Evolutionary conservation across 1,139 yeast genomes (phyloP).

Genomic region (Arxiozyma telluris): DNA sequence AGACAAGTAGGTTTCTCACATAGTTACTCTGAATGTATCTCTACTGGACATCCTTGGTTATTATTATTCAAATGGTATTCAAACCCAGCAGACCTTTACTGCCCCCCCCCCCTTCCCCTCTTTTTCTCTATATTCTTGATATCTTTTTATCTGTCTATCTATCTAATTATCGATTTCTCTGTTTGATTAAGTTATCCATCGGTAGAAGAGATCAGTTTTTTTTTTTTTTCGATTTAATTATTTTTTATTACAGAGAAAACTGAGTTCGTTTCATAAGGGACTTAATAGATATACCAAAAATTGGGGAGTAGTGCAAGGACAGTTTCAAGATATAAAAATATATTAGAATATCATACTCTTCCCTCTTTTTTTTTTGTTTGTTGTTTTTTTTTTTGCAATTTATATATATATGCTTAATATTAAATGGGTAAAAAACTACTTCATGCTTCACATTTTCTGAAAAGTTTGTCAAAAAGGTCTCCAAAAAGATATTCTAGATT

Average conservation of each 20-base stretch:
- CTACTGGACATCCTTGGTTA: neutral
- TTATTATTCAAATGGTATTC: no score
- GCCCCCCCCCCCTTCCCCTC: no score
- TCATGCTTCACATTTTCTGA: constrained; percentile 11
- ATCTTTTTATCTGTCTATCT: neutral
- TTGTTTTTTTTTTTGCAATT: no score
- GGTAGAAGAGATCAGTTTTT: no score
- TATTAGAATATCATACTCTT: neutral
- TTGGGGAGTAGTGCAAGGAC: no score
- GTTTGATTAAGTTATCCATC: neutral
- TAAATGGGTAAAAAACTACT: neutral
- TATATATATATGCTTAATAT: no score
- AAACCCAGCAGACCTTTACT: neutral
- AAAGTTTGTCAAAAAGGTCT: constrained; percentile 8
- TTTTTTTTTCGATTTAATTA: no score
- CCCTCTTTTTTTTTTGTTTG: no score
- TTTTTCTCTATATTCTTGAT: no score
- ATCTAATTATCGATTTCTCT: neutral
- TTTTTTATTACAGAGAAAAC: neutral
- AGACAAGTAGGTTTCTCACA: neutral
- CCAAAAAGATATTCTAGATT: constrained; percentile 9
- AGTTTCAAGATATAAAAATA: neutral
- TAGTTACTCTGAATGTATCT: neutral
- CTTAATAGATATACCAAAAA: neutral
- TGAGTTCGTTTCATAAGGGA: neutral